Percentiles rank a stretch among this genome's conserved stretches.
Conservation (phyloP, 352 stramenopile genomes). For the Phytophthora pini region DNA sequence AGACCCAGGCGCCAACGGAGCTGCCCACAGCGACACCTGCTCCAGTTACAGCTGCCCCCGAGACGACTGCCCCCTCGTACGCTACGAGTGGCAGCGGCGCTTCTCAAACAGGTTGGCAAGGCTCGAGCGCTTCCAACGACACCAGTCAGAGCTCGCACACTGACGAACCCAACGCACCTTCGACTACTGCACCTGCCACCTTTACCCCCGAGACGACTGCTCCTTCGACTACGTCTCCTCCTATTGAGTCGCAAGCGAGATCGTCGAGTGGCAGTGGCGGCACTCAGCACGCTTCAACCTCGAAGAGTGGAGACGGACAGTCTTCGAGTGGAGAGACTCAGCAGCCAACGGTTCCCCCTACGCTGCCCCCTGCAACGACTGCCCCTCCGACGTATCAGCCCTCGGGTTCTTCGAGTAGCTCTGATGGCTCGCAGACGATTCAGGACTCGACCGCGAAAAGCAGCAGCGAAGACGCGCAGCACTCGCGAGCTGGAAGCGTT, state of each 20-base stretch:
- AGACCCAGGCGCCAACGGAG: conserved; percentile 9
- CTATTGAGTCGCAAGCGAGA: neutral
- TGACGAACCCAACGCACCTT: neutral
- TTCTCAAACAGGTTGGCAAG: neutral
- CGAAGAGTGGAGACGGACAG: neutral
- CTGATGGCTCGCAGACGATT: neutral
- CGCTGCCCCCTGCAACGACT: conserved; percentile 3
- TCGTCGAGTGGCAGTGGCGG: neutral
- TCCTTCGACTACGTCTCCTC: neutral
- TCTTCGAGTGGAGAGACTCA: neutral
- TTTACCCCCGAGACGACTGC: neutral
- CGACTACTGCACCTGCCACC: neutral
- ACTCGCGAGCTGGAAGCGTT: conserved; percentile 6
- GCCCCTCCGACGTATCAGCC: neutral
- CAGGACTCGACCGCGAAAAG: conserved; percentile 5
- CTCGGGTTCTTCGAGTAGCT: conserved; percentile 1
- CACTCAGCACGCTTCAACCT: neutral
- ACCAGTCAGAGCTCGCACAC: too few relatives aligned
- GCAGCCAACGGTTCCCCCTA: conserved; percentile 4
- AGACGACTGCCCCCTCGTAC: neutral
- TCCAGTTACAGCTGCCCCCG: conserved; percentile 11
- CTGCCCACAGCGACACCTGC: conserved; percentile 19
- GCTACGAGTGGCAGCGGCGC: neutral
- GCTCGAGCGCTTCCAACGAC: too few relatives aligned
- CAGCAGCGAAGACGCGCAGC: conserved; percentile 3